Evolutionary conservation across 441 rosid genomes (phyloP), one percentile per base, ranked within the genome.

Genomic region (Corymbia calophylla): DNA sequence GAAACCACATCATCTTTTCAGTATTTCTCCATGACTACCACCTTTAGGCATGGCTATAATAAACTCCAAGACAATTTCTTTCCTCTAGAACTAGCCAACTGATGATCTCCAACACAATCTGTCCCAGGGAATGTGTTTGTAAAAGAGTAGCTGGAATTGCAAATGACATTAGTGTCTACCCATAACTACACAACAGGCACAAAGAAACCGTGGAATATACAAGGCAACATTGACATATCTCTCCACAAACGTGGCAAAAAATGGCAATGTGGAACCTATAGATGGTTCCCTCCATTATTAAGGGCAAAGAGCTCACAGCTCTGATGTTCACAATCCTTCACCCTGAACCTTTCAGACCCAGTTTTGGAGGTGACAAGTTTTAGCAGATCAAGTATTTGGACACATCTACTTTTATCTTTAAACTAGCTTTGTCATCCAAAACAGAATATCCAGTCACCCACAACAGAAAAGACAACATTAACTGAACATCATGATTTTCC

Each of bases 131-230:
- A 44, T 0, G 4, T 12, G 84, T 77, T 77, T 44, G n/a, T 17
- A 77, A 44, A 44, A 77, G 51, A 77, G 27, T 23, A 44, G 16
- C 9, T 12, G 3, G 3, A 77, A 23, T 77, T 77, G 84, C 84
- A 77, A 77, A 44, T 77, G 51, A 7, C 18, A 77, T 39, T 44
- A 77, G 84, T 7, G 51, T 44, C 51, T 35, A 77, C 18, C 84
- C 84, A 77, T 77, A 77, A 77, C 84, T 77, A 77, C 84, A 44
- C 84, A 77, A 77, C 51, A 77, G 9, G 10, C 51, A 44, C 84
- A 77, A 39, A 23, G 84, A 77, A 23, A 73, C 82, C 82, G 5
- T 6, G 2, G 1, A 21, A 39, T 39, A 39, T 39, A 44, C n/a
- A 39, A 77, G 29, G 84, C 7, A 0, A 77, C 51, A 39, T 4